A percentile compares a stretch with the other conserved stretches of the same genome.
Conservation (phyloP, 1,284 basidiomycete species). For the Peniophora sp. region DNA sequence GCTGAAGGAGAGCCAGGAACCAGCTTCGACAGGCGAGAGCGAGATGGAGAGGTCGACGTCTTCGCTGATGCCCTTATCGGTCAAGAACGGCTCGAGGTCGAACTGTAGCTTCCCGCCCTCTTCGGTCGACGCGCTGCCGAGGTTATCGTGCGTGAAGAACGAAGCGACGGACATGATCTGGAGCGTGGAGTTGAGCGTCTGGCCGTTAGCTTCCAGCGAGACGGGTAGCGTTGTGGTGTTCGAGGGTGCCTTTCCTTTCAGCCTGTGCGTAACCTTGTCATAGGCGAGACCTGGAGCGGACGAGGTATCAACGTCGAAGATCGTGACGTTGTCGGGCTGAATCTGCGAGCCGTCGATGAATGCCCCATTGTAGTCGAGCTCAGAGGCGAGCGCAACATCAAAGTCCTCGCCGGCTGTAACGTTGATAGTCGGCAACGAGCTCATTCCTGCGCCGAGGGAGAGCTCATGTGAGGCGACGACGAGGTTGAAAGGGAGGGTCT, state of each 20-base stretch:
- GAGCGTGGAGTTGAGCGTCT: conserved; percentile 55
- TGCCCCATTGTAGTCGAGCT: conserved; percentile 52
- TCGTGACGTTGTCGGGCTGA: conserved; percentile 41
- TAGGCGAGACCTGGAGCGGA: conserved; percentile 57
- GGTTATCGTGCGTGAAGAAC: conserved; percentile 50
- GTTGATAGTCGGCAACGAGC: conserved; percentile 55
- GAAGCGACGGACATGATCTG: conserved; percentile 59
- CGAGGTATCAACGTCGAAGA: conserved; percentile 50
- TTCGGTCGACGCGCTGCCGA: conserved; percentile 47
- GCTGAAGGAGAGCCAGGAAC: conserved; percentile 43
- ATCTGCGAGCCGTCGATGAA: conserved; percentile 54
- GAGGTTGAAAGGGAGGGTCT: conserved; percentile 44
- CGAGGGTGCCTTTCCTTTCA: conserved; percentile 57
- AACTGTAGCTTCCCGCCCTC: conserved; percentile 40
- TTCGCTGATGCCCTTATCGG: conserved; percentile 32
- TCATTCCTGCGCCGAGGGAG: conserved; percentile 27
- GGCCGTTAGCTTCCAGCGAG: conserved; percentile 54
- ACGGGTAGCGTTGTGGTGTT: conserved; percentile 46
- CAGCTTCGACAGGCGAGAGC: conserved; percentile 39
- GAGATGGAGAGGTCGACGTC: conserved; percentile 44
- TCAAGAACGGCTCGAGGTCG: conserved; percentile 43
- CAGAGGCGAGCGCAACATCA: conserved; percentile 49
- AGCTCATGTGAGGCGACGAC: conserved; percentile 61
- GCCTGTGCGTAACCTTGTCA: conserved; percentile 40
- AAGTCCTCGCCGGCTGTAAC: conserved; percentile 49